Conservation (phyloP, 1,284 basidiomycete species). For the Hypsizygus ulmarius region DNA sequence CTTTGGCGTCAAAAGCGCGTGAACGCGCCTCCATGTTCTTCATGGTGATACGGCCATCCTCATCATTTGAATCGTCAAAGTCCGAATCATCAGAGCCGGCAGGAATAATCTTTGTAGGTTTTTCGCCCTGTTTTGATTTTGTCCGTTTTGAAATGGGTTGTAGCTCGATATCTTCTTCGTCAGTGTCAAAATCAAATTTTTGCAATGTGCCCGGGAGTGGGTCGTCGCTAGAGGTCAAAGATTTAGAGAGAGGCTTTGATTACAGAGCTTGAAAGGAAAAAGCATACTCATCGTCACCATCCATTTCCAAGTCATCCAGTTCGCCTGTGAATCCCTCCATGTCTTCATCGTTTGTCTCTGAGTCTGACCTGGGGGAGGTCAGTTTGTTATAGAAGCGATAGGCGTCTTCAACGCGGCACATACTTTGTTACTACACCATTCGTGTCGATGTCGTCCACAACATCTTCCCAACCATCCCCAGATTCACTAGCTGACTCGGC, state of each 20-base stretch:
- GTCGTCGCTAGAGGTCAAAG: slow-evolving; percentile 33
- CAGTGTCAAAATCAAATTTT: slow-evolving; percentile 69
- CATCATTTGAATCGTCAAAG: slow-evolving; percentile 53
- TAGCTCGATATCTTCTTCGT: slow-evolving; percentile 54
- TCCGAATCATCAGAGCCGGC: slow-evolving; percentile 49
- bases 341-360: slow-evolving; percentile 50
- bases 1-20: slow-evolving; percentile 64
- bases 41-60: slow-evolving; percentile 58
- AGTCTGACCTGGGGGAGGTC: slow-evolving; percentile 39
- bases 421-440: slow-evolving; percentile 45
- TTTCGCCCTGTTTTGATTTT: slow-evolving; percentile 53
- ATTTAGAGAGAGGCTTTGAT: neutral
- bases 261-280: neutral
- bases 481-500: slow-evolving; percentile 31
- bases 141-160: slow-evolving; percentile 34
- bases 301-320: slow-evolving; percentile 42
- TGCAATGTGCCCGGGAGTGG: slow-evolving; percentile 50
- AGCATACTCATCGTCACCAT: slow-evolving; percentile 38
- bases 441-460: slow-evolving; percentile 47
- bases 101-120: slow-evolving; percentile 49
- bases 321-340: slow-evolving; percentile 40
- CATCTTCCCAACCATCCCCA: slow-evolving; percentile 64
- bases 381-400: too few relatives aligned
- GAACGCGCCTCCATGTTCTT: slow-evolving; percentile 78
- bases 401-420: slow-evolving; percentile 17